Conservation (phyloP, 192 early-diverging fungal genomes). For the Thamnidium elegans region DNA sequence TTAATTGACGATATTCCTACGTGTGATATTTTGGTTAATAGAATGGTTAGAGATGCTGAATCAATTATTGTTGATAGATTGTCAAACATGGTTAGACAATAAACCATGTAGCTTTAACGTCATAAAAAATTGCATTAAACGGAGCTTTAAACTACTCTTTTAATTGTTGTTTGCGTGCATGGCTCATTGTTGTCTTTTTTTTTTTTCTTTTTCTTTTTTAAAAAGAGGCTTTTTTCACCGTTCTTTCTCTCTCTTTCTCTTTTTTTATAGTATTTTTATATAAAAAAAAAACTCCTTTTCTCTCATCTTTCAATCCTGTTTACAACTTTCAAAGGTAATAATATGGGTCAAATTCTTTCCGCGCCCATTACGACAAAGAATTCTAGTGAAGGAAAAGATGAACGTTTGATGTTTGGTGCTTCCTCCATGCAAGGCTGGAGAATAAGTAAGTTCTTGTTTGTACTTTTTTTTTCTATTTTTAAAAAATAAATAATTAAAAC, state of each 20-base stretch:
- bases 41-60: conserved; percentile 58
- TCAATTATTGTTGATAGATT: conserved; percentile 36
- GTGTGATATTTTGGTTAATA: conserved; percentile 54
- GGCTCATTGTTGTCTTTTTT: too few relatives aligned
- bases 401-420: conserved; percentile 13
- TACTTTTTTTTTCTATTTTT: background rate
- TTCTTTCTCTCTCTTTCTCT: conserved; percentile 22
- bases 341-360: conserved; percentile 20
- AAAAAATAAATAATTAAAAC: background rate
- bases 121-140: too few relatives aligned
- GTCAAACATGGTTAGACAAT: conserved; percentile 10
- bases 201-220: too few relatives aligned
- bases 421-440: conserved; percentile 26
- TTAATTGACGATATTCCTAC: conserved; percentile 78
- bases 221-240: conserved; percentile 8
- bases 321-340: conserved; percentile 11
- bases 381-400: conserved; percentile 9
- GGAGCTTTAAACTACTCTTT: too few relatives aligned
- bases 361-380: conserved; percentile 16
- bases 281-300: background rate
- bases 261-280: background rate
- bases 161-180: too few relatives aligned
- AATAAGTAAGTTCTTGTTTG: conserved; percentile 1
- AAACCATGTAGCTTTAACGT: too few relatives aligned
- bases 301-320: background rate